phyloP scores from a whole-genome alignment of 1,284 basidiomycete genomes.

The Macrocystidia cucumis region DNA sequence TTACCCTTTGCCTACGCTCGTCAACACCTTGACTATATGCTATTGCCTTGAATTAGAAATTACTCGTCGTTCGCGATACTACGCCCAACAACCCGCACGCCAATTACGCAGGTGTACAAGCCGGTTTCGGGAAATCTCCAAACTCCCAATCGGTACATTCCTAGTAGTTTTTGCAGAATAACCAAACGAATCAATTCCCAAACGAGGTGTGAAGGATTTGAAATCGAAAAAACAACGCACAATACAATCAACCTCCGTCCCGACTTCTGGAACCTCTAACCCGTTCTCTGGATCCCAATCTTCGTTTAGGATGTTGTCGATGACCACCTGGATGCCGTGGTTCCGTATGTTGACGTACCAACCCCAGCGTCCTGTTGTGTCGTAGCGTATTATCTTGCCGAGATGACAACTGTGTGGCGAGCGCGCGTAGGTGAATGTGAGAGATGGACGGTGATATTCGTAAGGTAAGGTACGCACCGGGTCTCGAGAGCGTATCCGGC shows the following conservation, averaged over 20 bases:
- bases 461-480: constrained; percentile 21
- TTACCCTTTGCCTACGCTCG: no score
- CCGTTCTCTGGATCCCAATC: constrained; percentile 52
- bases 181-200: not conserved
- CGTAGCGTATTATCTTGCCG: constrained; percentile 82
- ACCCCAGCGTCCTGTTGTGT: constrained; percentile 76
- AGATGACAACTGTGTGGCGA: constrained; percentile 58
- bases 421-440: constrained; percentile 7
- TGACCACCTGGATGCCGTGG: constrained; percentile 72
- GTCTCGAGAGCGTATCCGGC: constrained; percentile 61
- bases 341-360: constrained; percentile 79
- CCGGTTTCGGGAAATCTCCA: constrained; percentile 38
- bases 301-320: constrained; percentile 64
- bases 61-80: no score
- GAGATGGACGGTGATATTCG: constrained; percentile 7
- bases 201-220: not conserved
- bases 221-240: constrained; percentile 26
- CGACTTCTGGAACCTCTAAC: constrained; percentile 29
- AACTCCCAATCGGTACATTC: constrained; percentile 68
- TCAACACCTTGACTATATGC: no score
- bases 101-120: no score
- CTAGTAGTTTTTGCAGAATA: no score
- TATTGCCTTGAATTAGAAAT: no score
- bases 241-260: constrained; percentile 36
- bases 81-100: no score